Base-by-base conservation (phyloP, 2,329 filamentous ascomycete genomes). In the Epichloe aotearoae region DNA sequence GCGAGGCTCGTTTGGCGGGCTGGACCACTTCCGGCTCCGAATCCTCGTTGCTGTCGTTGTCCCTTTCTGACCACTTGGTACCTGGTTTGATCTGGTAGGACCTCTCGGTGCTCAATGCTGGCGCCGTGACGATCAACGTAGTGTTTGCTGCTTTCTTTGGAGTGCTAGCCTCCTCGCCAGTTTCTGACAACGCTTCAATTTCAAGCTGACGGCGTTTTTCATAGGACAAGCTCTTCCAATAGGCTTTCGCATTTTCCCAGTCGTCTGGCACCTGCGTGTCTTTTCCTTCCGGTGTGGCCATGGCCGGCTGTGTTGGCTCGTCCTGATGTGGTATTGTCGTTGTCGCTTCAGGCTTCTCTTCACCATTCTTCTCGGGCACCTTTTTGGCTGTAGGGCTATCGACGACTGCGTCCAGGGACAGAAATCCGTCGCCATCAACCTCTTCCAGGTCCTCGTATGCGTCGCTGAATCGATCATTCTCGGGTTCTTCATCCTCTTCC, bases 371-470 rank as follows among this genome's bases (percentile, higher is more conserved):
- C 46, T 59, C 57, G 15, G 57, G 50, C 3, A 59, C 46, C 44
- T 59, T 62, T 15, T 56, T 55, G 3, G 57, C 49, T n/a, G 58
- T 50, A 11, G 84, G 80, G 45, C 74, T 80, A 19, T 82, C 77
- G 1, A 88, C 74, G 8, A 89, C 77, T 11, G 86, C 86, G 63
- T 89, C 76, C 7, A 90, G 71, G 4, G 84, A 89, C 59, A 80
- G 73, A 59, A 88, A 90, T 0, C 83, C 85, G 45, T 78, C 77
- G 2, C 75, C 76, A 39, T 84, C 82, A 4, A 73, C 60, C 14
- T 87, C 82, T 0, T 78, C 79, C 0, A 84, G 69, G 53, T 88
- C 83, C 64, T 90, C 86, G 50, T 83, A 83, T 1, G 86, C 86
- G 64, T 90, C 86, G 56, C 83, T 88, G 61, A 87, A 90, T 23